Conservation (phyloP, 2,329 filamentous ascomycete species). For the Diaporthe humulicola region DNA sequence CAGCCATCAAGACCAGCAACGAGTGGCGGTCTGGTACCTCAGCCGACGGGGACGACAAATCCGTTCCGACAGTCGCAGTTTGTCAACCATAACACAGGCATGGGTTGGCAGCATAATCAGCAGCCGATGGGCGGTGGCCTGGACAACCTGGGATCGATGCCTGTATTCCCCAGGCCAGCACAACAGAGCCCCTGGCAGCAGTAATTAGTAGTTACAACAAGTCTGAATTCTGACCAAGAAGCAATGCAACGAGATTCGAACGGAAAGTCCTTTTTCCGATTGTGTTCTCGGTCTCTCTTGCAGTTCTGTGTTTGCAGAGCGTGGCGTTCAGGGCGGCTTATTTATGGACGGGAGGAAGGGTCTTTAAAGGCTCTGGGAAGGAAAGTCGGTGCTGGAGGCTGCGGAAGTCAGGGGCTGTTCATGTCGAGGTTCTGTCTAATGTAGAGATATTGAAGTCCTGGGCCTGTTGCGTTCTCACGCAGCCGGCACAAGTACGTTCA, state of each 20-base stretch:
- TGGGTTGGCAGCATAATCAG: conserved; percentile 87
- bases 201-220: conserved; percentile 44
- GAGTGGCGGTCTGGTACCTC: conserved; percentile 71
- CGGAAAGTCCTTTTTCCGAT: conserved; percentile 1
- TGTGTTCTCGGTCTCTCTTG: conserved; percentile 20
- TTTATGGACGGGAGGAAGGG: background rate
- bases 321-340: conserved; percentile 43
- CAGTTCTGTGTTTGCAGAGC: conserved; percentile 45
- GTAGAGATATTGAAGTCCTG: conserved; percentile 25
- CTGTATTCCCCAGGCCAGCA: conserved; percentile 86
- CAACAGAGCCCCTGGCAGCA: conserved; percentile 74
- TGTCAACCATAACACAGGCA: conserved; percentile 87
- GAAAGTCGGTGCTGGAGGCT: conserved; percentile 1
- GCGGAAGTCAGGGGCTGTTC: background rate
- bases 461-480: background rate
- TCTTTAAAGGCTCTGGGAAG: background rate
- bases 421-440: conserved; percentile 1
- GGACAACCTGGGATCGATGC: conserved; percentile 83
- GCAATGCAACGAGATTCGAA: conserved; percentile 16
- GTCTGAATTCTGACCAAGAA: conserved; percentile 1
- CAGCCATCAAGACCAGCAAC: conserved; percentile 59
- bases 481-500: background rate
- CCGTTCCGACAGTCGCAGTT: conserved; percentile 94
- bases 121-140: conserved; percentile 85
- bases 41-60: conserved; percentile 90